Evolutionary conservation across 1,139 yeast species (phyloP), one percentile per base, ranked within the genome.

Genomic region (Pichia sp.): DNA sequence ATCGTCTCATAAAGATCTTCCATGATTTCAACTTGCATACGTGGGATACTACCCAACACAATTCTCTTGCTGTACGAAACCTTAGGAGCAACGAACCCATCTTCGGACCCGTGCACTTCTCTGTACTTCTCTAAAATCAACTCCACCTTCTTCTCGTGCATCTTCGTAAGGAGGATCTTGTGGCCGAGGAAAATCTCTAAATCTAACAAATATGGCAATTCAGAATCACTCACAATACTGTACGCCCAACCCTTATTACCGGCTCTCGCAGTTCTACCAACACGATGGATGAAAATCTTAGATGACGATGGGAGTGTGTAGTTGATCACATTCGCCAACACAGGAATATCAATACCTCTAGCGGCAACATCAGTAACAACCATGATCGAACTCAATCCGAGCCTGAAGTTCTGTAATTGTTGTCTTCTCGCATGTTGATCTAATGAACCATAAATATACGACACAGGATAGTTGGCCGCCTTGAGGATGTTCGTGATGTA

Each of bases 301-400:
- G 97, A 90, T 2, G 95, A 85, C 0, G 91, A 85, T 5, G 99
- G 99, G 50, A 93, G 73, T 0, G 96, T 82, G 66, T 81, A 91
- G 66, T 93, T 94, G 58, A 93, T 76, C 44, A 93, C 99, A 61
- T 93, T 91, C 14, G 98, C 96, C 63, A 93, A 77, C 51, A 93
- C 83, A 0, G 99, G 99, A 56, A 93, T 89, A 80, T 94, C 99
- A 55, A 93, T 91, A 83, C 99, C 99, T 74, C 99, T 86, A 5
- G 99, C 99, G 27, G 99, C 99, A 54, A 93, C 98, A 71, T 93
- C 99, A 1, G 99, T 93, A 47, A 94, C 99, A 9, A 93, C 97
- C 65, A 93, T 68, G 17, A 93, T 67, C 34, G 87, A 80, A 4
- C 97, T 83, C 45, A 86, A 72, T 1, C 98, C 99, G 1, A 83